These are phyloP conservation scores for Suillus weaverae DNA, from an alignment of 768 basidiomycete genomes.

Conservation along the genomic window DNA sequence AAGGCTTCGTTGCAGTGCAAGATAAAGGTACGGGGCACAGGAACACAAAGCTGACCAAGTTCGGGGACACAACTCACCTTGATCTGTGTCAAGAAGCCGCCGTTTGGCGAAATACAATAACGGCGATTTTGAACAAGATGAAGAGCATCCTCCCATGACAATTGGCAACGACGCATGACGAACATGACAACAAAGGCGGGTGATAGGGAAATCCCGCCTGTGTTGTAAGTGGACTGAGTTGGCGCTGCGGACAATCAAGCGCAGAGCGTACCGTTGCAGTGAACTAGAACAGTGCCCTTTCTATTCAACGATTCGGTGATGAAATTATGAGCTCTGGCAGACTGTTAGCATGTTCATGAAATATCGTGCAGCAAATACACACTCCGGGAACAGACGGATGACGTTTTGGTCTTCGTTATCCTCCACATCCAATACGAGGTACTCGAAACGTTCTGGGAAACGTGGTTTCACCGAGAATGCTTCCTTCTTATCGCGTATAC, in stretches of 20 bases:
- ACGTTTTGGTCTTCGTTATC: slow-evolving; percentile 96
- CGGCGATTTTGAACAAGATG: slow-evolving; percentile 87
- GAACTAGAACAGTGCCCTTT: slow-evolving; percentile 80
- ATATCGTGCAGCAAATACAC: slow-evolving; percentile 22
- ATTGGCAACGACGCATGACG: slow-evolving; percentile 80
- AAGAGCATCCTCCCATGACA: slow-evolving; percentile 87
- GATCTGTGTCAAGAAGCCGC: slow-evolving; percentile 89
- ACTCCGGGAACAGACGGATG: slow-evolving; percentile 88
- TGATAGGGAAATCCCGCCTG: slow-evolving; percentile 85
- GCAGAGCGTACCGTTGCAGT: slow-evolving; percentile 72
- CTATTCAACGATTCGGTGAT: slow-evolving; percentile 60
- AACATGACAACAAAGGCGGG: slow-evolving; percentile 93
- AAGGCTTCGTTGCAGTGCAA: not conserved
- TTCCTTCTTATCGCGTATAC: slow-evolving; percentile 87
- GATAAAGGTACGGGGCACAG: not conserved
- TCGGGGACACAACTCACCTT: slow-evolving; percentile 52
- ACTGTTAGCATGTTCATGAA: slow-evolving; percentile 5
- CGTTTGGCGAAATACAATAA: slow-evolving; percentile 92
- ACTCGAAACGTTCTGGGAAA: slow-evolving; percentile 76
- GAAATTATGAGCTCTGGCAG: slow-evolving; percentile 67
- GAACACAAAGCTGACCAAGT: not conserved
- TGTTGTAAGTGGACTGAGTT: not conserved
- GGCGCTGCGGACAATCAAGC: not conserved
- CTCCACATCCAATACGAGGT: slow-evolving; percentile 82
- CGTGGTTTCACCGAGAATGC: slow-evolving; percentile 87